Percentiles rank a stretch among this genome's conserved stretches.
phyloP scores from a whole-genome alignment of 2,329 filamentous ascomycete species.

The Septoria linicola region DNA sequence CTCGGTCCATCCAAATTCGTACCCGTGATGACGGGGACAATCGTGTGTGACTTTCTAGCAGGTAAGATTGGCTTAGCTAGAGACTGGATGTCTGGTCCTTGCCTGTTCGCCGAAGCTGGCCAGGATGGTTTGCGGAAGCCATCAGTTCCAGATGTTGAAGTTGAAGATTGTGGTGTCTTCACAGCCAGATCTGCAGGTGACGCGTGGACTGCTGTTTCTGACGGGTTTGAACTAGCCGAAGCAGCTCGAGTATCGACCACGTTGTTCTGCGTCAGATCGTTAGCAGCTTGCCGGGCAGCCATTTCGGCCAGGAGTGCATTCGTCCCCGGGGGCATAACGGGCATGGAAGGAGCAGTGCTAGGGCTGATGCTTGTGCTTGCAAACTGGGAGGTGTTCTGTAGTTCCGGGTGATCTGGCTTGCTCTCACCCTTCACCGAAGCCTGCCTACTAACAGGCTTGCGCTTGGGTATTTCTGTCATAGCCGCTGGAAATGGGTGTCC shows the following conservation, averaged over 20 bases:
- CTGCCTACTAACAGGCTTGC: slow-evolving; percentile 18
- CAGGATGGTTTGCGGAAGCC: slow-evolving; percentile 37
- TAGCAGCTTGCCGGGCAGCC: slow-evolving; percentile 26
- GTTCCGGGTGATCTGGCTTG: slow-evolving; percentile 10
- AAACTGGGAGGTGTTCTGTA: neutral
- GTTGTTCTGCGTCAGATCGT: slow-evolving; percentile 20
- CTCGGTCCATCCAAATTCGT: slow-evolving; percentile 10
- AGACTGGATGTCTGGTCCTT: slow-evolving; percentile 22
- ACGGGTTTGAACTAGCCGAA: slow-evolving; percentile 3
- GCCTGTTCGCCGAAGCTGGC: slow-evolving; percentile 34
- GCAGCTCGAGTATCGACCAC: slow-evolving; percentile 12
- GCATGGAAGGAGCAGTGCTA: slow-evolving; percentile 6
- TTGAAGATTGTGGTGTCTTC: slow-evolving; percentile 17
- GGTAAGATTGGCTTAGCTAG: slow-evolving; percentile 29
- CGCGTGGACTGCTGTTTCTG: neutral
- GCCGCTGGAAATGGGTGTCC: neutral
- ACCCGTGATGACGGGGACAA: slow-evolving; percentile 18
- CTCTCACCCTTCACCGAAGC: slow-evolving; percentile 20
- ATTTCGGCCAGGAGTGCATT: slow-evolving; percentile 25
- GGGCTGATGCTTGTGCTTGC: slow-evolving; percentile 3
- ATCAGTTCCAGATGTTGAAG: slow-evolving; percentile 13
- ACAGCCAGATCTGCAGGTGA: slow-evolving; percentile 13
- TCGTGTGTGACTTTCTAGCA: slow-evolving; percentile 17
- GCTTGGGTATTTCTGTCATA: slow-evolving; percentile 15
- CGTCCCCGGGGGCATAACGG: slow-evolving; percentile 15